Base-by-base conservation (phyloP, 345 rosid species). In the Bruguiera parviflora region DNA sequence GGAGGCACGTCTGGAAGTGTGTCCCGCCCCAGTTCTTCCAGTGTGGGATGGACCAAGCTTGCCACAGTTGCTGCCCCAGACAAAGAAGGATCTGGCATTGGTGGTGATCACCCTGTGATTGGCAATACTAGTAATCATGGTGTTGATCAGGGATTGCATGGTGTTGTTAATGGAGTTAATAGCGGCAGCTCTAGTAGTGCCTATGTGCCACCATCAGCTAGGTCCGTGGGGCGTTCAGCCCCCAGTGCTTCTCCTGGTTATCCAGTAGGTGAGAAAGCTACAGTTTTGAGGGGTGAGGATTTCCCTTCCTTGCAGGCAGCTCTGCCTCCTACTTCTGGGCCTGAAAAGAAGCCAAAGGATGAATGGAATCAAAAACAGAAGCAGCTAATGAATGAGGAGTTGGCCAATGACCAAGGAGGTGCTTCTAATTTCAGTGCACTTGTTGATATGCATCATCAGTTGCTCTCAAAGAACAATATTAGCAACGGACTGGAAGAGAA, bases 11-110 rank as follows among this genome's bases (percentile, higher is more conserved):
- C 91, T 0, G 97, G 96, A 24, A 78, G 68, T 82, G 97, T 97
- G 49, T 58, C 84, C 0, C 84, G 96, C 64, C 98, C 98, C 25
- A 78, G 86, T 66, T 96, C 98, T 0, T 85, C 97, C 0, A 91
- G 97, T 53, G 76, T 89, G 80, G 93, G 98, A 8, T 96, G 99
- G 98, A 83, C 85, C 29, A 96, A 92, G 80, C 96, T 94, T n/a
- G 88, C 76, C 8, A 52, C 77, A 16, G 77, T 82, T 67, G 77
- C 80, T 47, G 74, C 73, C 77, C 89, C 79, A 75, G 97, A 87
- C 77, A 85, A 83, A 67, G 92, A 85, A 66, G 82, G 78, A 65
- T 49, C 65, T 32, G 65, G 65, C 29, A 63, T 22, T 64, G 69
- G 58, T 56, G 62, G 66, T 69, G 77, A 77, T 77, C 73, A 58